Base-by-base conservation (phyloP, 108 stramenopile species). In the Discostella stelligeroides region DNA sequence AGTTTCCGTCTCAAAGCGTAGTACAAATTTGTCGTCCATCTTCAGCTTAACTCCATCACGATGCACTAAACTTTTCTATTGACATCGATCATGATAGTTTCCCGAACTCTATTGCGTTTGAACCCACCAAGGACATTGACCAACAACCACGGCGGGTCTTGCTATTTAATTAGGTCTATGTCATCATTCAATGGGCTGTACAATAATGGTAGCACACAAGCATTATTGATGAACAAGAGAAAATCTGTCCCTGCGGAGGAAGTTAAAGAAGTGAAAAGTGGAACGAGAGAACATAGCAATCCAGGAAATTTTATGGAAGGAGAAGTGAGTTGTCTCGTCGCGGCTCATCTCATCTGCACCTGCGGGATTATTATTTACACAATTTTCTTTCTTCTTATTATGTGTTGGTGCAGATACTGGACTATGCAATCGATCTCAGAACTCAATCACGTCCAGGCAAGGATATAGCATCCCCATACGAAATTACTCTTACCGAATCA, bases 381-480 rank as follows among this genome's bases (percentile, higher is more conserved):
- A n/a, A n/a, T n/a, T n/a, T n/a, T n/a, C n/a, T n/a, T n/a, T n/a
- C n/a, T n/a, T n/a, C n/a, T n/a, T n/a, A n/a, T n/a, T n/a, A n/a
- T 28, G 0, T 29, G 21, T 28, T 10, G 28, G 25, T 25, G 25
- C 61, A 87, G 77, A 51, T 82, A 23, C 40, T 91, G 42, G 85
- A 91, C 73, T 55, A 84, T 17, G 79, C 90, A 2, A 80, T 84
- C 45, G 81, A 91, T 43, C 60, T 91, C 9, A 72, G 75, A 34
- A 75, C 66, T 29, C 53, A 54, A 54, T 70, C 79, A 11, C 77
- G 90, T 38, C 87, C 90, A 23, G 90, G 91, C 10, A 88, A 87
- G 41, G 48, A 67, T 21, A 80, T 92, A 20, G 79, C 87, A 45
- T 71, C 82, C 53, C 91, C 91, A 7, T 92, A 95, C 57, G 94